phyloP scores from a whole-genome alignment of 177 flowering plant species.

The Telopea speciosissima region DNA sequence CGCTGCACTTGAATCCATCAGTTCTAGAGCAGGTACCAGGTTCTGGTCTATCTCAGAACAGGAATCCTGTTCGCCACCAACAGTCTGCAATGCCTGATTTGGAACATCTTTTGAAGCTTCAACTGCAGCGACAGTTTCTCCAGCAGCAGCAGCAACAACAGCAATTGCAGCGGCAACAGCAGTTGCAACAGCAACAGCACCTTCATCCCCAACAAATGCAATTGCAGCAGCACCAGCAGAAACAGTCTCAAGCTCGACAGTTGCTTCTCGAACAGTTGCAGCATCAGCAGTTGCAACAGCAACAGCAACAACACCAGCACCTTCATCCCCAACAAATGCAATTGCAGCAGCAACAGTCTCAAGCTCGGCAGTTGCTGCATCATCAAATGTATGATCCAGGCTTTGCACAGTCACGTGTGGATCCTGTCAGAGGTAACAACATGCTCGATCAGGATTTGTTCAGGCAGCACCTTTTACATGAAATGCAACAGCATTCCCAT shows the following conservation, averaged over 20 bases:
- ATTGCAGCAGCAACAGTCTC: constrained; percentile 53
- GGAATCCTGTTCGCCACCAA: constrained; percentile 37
- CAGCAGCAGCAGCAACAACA: constrained; percentile 39
- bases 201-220: constrained; percentile 45
- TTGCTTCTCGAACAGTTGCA: too few relatives aligned
- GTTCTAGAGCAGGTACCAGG: constrained; percentile 39
- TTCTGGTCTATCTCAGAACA: constrained; percentile 19
- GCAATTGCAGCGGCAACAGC: constrained; percentile 29
- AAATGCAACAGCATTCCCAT: constrained; percentile 56
- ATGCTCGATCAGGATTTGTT: constrained; percentile 51
- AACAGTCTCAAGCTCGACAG: too few relatives aligned
- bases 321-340: constrained; percentile 25
- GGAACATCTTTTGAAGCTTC: constrained; percentile 53
- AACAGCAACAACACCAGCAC: constrained; percentile 20
- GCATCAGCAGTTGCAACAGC: constrained; percentile 29
- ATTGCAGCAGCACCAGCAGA: constrained; percentile 51
- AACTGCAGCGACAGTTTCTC: constrained; percentile 24
- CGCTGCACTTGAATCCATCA: constrained; percentile 33
- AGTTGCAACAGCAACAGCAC: constrained; percentile 25
- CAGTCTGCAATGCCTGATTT: constrained; percentile 40
- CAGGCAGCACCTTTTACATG: constrained; percentile 55
- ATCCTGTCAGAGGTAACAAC: constrained; percentile 38
- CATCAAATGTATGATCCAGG: constrained; percentile 52
- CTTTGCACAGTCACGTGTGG: constrained; percentile 39
- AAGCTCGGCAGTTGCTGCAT: constrained; percentile 57